Conservation (phyloP, 2,329 filamentous ascomycete species). For the Aspergillus ustus region DNA sequence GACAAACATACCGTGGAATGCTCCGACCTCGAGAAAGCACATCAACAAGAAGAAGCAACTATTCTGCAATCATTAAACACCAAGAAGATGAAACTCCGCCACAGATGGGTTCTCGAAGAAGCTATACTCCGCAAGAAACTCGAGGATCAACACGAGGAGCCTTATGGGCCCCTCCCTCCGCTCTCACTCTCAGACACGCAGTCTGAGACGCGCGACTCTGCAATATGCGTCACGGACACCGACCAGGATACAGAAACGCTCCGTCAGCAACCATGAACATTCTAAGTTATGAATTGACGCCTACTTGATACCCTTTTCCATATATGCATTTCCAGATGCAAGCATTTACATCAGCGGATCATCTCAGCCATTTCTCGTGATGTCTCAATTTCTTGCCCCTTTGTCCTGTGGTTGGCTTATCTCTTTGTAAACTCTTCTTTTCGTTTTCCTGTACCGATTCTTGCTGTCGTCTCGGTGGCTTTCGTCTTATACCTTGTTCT, state of each 20-base stretch:
- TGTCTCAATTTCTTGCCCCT: conserved; percentile 15
- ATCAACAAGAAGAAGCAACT: conserved; percentile 38
- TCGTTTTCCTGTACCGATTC: neutral
- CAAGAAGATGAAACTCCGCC: conserved; percentile 40
- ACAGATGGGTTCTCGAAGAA: conserved; percentile 49
- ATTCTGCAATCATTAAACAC: conserved; percentile 37
- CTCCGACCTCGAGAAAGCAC: conserved; percentile 39
- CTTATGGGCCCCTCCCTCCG: conserved; percentile 45
- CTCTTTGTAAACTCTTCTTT: conserved; percentile 25
- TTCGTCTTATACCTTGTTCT: conserved; percentile 20
- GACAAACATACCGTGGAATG: conserved; percentile 38
- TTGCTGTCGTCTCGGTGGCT: conserved; percentile 22
- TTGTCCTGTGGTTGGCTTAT: conserved; percentile 8
- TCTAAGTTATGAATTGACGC: conserved; percentile 31
- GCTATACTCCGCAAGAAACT: conserved; percentile 45
- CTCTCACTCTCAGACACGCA: conserved; percentile 37
- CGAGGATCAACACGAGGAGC: conserved; percentile 40
- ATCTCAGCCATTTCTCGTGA: conserved; percentile 11
- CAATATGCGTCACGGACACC: conserved; percentile 32
- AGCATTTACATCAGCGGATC: conserved; percentile 21
- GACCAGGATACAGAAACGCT: conserved; percentile 24
- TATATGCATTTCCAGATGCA: conserved; percentile 16
- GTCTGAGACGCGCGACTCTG: conserved; percentile 35
- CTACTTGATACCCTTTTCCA: conserved; percentile 32
- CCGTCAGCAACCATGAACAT: conserved; percentile 22